Evolutionary conservation across 192 early-diverging fungal species (phyloP), one percentile per base, ranked within the genome.

Genomic region (Dimargaris cristalligena): DNA sequence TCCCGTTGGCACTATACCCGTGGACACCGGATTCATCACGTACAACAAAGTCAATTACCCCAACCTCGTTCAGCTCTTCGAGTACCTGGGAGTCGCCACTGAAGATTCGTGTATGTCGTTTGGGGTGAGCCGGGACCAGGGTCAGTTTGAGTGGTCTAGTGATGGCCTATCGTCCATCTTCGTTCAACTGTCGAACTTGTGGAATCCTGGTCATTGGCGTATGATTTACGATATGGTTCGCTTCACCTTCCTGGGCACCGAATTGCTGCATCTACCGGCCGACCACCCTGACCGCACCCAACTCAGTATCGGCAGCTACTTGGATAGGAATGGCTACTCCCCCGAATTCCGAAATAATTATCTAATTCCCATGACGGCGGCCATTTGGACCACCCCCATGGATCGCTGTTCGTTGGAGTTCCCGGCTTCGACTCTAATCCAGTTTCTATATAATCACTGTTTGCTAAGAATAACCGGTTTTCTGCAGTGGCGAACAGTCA

Each of bases 1-100:
- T 20, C 22, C 34, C 33, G 33, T 48, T 26, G 65, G 29, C 63
- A 23, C n/a, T n/a, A 66, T 74, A 29, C 80, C 77, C 52, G 82
- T 84, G 30, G 82, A 84, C 59, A 81, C 78, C 14, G 81, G 81
- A 18, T 83, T 83, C 61, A 82, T 83, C 50, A 80, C 83, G 10
- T 81, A 70, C 68, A 84, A 84, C 59, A 67, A 65, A 3, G 60
- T 82, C 38, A 81, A 74, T 2, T 81, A 83, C 67, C 80, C 80
- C 11, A 84, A 84, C 58, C 69, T 83, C 34, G 51, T 83, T 29
- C 56, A 50, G 9, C 68, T 82, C 28, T 56, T 80, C 41, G n/a
- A 64, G 14, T 46, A 64, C 28, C 66, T 80, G 50, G 51, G 61
- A 23, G 75, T 84, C 23, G 56, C 66, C 16, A 52, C 69, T 13